Conservation (phyloP, 129 eudicot species). For the Helianthus tuberosus region DNA sequence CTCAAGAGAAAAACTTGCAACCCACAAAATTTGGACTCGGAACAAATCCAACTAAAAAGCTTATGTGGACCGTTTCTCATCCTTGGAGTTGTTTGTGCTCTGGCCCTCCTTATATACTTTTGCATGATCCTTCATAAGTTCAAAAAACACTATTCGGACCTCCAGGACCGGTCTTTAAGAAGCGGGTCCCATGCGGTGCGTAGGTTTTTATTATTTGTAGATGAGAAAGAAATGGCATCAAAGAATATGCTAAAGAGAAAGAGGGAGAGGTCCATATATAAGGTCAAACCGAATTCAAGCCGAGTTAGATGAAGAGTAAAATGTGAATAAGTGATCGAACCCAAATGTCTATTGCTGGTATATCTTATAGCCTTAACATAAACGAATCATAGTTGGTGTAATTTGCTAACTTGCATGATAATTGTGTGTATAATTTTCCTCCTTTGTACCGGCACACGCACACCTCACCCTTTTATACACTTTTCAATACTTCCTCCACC, state of each 20-base stretch:
- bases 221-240: constrained; percentile 64
- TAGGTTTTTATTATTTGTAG: constrained; percentile 73
- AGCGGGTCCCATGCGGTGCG: constrained; percentile 42
- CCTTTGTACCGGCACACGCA: too few relatives aligned
- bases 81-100: constrained; percentile 66
- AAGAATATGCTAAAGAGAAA: constrained; percentile 63
- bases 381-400: background rate
- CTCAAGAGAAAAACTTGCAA: constrained; percentile 49
- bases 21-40: constrained; percentile 32
- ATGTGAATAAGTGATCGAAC: constrained; percentile 10
- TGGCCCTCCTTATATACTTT: constrained; percentile 55
- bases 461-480: too few relatives aligned
- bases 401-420: background rate
- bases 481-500: too few relatives aligned
- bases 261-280: constrained; percentile 33
- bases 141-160: constrained; percentile 40
- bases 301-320: constrained; percentile 24
- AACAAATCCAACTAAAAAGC: constrained; percentile 67
- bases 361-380: too few relatives aligned
- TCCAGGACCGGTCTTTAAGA: constrained; percentile 22
- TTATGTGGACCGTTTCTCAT: constrained; percentile 76
- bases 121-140: constrained; percentile 44
- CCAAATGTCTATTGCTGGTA: background rate
- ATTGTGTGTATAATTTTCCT: too few relatives aligned
- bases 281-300: constrained; percentile 45